phyloP scores from a whole-genome alignment of 2,329 filamentous ascomycete species.

The Thielaviopsis ethacetica region DNA sequence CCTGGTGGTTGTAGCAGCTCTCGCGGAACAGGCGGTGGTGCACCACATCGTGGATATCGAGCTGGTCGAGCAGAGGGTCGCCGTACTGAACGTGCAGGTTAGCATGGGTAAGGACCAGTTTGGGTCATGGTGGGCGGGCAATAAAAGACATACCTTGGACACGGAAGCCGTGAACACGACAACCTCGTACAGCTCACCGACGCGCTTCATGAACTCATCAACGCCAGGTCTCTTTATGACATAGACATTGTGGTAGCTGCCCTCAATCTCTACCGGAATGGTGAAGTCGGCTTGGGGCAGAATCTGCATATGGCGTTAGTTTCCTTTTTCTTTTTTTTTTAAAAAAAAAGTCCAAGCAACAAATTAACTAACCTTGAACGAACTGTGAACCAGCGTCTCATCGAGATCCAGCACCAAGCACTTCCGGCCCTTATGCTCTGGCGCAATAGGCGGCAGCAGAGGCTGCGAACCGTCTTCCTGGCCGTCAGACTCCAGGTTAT shows the following conservation, averaged over 20 bases:
- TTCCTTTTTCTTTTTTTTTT: background rate
- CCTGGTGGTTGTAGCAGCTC: constrained; percentile 98
- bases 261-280: constrained; percentile 96
- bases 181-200: constrained; percentile 94
- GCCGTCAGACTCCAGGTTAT: background rate
- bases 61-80: constrained; percentile 84
- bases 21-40: constrained; percentile 94
- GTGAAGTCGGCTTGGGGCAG: constrained; percentile 97
- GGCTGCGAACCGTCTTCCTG: constrained; percentile 31
- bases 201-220: constrained; percentile 96
- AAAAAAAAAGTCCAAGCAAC: background rate
- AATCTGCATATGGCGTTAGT: constrained; percentile 40
- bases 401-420: constrained; percentile 91
- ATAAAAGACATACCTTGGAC: constrained; percentile 57
- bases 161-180: constrained; percentile 98
- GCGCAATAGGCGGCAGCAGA: constrained; percentile 66
- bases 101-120: constrained; percentile 15
- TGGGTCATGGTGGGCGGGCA: too few species aligned
- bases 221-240: constrained; percentile 98
- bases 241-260: constrained; percentile 97
- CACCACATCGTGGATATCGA: constrained; percentile 93
- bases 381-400: constrained; percentile 94
- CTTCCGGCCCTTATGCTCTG: constrained; percentile 73
- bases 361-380: constrained; percentile 62
- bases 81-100: constrained; percentile 54